Percentiles rank a stretch among this genome's conserved stretches.
These are phyloP conservation scores for Solanum okadae DNA, from an alignment of 257 asterid genomes.

Conservation along the genomic window DNA sequence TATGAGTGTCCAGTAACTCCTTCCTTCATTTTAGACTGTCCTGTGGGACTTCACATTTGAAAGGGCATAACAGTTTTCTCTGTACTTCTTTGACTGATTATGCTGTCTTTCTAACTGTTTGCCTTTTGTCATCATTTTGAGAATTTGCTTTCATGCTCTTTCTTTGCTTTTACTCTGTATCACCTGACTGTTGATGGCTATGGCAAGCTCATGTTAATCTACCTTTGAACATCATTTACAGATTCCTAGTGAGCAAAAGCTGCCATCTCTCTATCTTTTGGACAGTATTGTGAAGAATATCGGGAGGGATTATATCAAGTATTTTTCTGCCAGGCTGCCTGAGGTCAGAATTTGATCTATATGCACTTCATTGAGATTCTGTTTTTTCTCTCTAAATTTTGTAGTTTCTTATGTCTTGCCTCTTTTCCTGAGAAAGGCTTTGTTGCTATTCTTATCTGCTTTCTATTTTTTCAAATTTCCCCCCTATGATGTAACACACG, in stretches of 20 bases:
- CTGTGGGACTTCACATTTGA: not conserved
- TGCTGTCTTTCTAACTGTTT: not conserved
- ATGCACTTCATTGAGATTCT: not conserved
- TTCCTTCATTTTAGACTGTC: not conserved
- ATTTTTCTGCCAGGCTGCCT: slow-evolving; percentile 60
- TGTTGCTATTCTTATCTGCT: not conserved
- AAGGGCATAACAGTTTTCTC: not conserved
- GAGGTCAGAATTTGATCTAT: slow-evolving; percentile 48
- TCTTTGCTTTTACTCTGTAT: not conserved
- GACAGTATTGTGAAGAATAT: slow-evolving; percentile 98
- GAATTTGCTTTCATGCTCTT: not conserved
- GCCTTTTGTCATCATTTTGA: not conserved
- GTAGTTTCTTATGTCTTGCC: not conserved
- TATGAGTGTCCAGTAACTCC: not conserved
- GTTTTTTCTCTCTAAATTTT: not conserved
- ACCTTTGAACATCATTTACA: slow-evolving; percentile 33
- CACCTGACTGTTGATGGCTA: not conserved
- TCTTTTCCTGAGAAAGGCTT: not conserved
- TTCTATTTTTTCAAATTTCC: not conserved
- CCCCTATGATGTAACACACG: not conserved
- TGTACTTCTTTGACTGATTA: not conserved
- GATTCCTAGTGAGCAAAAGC: slow-evolving; percentile 87
- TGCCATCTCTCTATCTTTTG: slow-evolving; percentile 87
- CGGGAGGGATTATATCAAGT: slow-evolving; percentile 85
- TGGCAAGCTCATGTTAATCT: slow-evolving; percentile 11